phyloP scores from a whole-genome alignment of 148 eudicot species.

The Amaranthus cruentus region DNA sequence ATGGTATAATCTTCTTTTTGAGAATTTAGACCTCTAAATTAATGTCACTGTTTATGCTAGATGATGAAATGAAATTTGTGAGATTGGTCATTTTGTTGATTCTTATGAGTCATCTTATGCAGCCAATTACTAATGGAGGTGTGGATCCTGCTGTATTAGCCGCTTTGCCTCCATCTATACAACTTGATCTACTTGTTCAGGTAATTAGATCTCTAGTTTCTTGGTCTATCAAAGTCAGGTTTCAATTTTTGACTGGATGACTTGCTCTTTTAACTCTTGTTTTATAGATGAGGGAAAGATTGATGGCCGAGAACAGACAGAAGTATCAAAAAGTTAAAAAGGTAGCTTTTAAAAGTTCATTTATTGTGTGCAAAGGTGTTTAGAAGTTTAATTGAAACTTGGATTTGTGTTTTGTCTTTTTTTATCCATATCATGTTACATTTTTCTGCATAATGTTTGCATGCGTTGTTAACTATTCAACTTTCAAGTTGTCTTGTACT shows the following conservation, averaged over 20 bases:
- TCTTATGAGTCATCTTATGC: constrained; percentile 23
- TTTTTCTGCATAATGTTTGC: background rate
- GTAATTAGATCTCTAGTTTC: constrained; percentile 24
- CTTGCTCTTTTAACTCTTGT: background rate
- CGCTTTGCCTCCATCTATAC: constrained; percentile 98
- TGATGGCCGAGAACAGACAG: constrained; percentile 98
- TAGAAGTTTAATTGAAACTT: background rate
- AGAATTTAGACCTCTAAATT: background rate
- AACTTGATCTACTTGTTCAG: constrained; percentile 98
- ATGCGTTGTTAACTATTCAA: background rate
- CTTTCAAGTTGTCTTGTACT: background rate
- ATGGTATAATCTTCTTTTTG: background rate
- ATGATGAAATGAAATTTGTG: background rate
- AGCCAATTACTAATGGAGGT: constrained; percentile 76
- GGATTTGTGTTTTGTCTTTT: background rate
- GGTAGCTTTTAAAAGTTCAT: constrained; percentile 38
- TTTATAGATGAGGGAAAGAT: constrained; percentile 90
- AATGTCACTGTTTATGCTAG: background rate
- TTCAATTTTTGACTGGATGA: background rate
- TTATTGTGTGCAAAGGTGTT: background rate
- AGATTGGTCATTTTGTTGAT: background rate
- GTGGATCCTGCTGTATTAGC: constrained; percentile 94
- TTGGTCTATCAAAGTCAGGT: background rate
- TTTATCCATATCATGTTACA: background rate
- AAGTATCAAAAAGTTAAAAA: constrained; percentile 93